Conservation (phyloP, 2,329 filamentous ascomycete genomes). For the Sporothrix phasma region DNA sequence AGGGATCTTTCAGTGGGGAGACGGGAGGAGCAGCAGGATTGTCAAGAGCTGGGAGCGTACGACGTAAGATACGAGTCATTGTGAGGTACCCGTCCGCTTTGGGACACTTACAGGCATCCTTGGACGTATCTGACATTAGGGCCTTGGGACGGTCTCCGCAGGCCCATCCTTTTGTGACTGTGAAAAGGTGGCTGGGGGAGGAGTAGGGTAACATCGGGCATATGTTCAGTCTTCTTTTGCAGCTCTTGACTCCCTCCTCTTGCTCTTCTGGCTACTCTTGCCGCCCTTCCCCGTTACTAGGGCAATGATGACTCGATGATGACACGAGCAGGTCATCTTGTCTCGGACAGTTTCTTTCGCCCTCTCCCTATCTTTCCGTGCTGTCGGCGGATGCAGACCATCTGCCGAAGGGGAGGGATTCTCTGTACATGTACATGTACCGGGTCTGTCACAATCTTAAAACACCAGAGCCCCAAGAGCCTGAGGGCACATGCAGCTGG, state of each 20-base stretch:
- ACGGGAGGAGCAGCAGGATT: slow-evolving; percentile 6
- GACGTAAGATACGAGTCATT: too few relatives aligned
- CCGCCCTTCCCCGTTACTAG: background rate
- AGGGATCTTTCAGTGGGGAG: background rate
- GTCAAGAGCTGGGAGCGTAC: background rate
- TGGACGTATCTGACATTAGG: too few relatives aligned
- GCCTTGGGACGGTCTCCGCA: background rate
- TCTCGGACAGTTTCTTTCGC: background rate
- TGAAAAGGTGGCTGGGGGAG: background rate
- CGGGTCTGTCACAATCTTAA: background rate
- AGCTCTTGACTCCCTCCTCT: background rate
- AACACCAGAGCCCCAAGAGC: too few relatives aligned
- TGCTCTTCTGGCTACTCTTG: background rate
- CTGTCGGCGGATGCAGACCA: background rate
- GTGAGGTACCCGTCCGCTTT: too few relatives aligned
- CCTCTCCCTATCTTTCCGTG: background rate
- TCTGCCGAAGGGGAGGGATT: too few relatives aligned
- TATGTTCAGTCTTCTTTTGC: background rate
- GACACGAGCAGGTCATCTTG: background rate
- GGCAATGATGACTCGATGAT: slow-evolving; percentile 2
- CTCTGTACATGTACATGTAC: too few relatives aligned
- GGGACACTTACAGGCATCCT: too few relatives aligned
- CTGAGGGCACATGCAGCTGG: background rate
- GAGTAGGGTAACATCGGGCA: background rate
- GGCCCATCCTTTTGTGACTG: background rate